A percentile compares a stretch with the other conserved stretches of the same genome.
These are phyloP conservation scores for Gryganskiella cystojenkinii DNA, from an alignment of 192 early-diverging fungal genomes.

Conservation along the genomic window DNA sequence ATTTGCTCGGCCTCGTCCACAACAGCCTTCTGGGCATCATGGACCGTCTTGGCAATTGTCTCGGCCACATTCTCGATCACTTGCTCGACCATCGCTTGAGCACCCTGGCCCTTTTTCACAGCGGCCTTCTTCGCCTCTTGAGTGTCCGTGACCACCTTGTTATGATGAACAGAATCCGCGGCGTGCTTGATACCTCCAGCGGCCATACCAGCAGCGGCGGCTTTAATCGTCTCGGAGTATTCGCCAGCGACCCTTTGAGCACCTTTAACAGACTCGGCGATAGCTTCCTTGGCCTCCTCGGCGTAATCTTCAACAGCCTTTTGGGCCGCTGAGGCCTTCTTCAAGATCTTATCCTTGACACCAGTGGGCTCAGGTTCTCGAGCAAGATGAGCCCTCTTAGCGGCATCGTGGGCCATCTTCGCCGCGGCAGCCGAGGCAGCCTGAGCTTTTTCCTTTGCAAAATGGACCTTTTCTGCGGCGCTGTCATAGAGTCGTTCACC, in stretches of 20 bases:
- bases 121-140: conserved; percentile 11
- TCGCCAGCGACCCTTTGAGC: conserved; percentile 19
- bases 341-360: conserved; percentile 27
- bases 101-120: conserved; percentile 9
- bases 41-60: conserved; percentile 16
- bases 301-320: conserved; percentile 2
- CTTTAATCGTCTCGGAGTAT: conserved; percentile 11
- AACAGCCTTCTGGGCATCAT: conserved; percentile 32
- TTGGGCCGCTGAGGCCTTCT: conserved; percentile 15
- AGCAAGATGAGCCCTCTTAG: background rate
- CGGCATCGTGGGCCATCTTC: background rate
- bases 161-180: background rate
- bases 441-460: conserved; percentile 2
- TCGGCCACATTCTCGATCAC: conserved; percentile 18
- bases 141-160: background rate
- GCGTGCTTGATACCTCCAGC: conserved; percentile 10
- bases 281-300: conserved; percentile 13
- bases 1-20: conserved; percentile 29
- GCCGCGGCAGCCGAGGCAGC: background rate
- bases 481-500: conserved; percentile 4
- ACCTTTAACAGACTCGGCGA: conserved; percentile 6
- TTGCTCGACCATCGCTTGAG: conserved; percentile 18
- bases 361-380: background rate
- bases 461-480: background rate
- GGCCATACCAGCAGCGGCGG: background rate